Conservation (phyloP, 2,329 filamentous ascomycete genomes). For the Calonectria naviculata region DNA sequence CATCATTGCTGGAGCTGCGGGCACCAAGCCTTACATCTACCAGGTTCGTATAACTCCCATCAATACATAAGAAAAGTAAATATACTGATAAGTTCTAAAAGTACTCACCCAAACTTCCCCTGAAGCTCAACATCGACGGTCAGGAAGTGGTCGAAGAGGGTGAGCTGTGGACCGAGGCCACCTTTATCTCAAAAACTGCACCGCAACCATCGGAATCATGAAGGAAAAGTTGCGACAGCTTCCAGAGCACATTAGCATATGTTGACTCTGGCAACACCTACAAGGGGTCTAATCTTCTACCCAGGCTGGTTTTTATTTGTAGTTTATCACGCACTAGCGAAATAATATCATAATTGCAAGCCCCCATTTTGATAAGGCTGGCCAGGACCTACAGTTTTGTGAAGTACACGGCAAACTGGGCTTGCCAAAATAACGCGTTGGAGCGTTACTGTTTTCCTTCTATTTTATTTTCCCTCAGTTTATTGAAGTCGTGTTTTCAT, state of each 20-base stretch:
- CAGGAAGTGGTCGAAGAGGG: constrained; percentile 85
- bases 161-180: constrained; percentile 85
- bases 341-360: not conserved
- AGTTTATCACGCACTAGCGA: not conserved
- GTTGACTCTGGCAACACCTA: not conserved
- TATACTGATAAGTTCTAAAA: constrained; percentile 49
- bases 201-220: not conserved
- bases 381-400: too few species aligned
- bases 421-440: too few species aligned
- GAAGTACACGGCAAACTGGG: too few species aligned
- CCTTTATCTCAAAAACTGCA: constrained; percentile 77
- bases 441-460: too few species aligned
- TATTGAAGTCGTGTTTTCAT: too few species aligned
- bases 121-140: constrained; percentile 89
- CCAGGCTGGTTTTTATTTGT: not conserved
- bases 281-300: not conserved
- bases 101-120: constrained; percentile 76
- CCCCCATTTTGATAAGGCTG: too few species aligned
- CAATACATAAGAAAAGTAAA: constrained; percentile 5
- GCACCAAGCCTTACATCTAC: constrained; percentile 98
- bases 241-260: not conserved
- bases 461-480: too few species aligned
- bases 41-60: constrained; percentile 68
- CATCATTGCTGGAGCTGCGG: constrained; percentile 87
- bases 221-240: not conserved